Evolutionary conservation across 768 basidiomycete species (phyloP).

Genomic region (Amanita inopinata): DNA sequence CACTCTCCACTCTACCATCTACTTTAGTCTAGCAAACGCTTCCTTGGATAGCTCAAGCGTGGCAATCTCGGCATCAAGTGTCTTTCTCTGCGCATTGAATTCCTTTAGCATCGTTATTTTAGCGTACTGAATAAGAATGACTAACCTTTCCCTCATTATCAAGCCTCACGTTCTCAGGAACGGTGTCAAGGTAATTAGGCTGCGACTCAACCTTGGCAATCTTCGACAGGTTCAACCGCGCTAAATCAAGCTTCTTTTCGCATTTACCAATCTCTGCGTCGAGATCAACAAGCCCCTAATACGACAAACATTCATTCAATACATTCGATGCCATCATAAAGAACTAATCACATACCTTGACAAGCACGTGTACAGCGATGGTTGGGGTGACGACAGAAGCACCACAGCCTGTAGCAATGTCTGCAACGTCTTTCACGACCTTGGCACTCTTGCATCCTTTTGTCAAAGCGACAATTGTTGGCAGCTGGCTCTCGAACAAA

Average conservation of each 20-base stretch:
- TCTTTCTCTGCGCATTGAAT: constrained; percentile 46
- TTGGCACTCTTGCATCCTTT: constrained; percentile 79
- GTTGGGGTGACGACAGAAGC: constrained; percentile 70
- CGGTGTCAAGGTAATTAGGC: constrained; percentile 68
- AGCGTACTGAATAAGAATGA: constrained; percentile 9
- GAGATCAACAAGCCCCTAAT: constrained; percentile 82
- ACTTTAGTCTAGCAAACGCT: constrained; percentile 12
- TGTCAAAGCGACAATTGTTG: constrained; percentile 72
- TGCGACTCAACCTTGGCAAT: constrained; percentile 62
- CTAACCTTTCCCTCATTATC: constrained; percentile 79
- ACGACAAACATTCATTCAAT: not conserved
- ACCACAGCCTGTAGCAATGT: constrained; percentile 87
- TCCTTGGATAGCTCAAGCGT: constrained; percentile 10
- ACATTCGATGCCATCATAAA: not conserved
- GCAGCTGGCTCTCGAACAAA: constrained; percentile 61
- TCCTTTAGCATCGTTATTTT: not conserved
- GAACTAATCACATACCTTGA: constrained; percentile 50
- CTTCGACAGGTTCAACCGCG: constrained; percentile 63
- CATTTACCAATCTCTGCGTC: constrained; percentile 83
- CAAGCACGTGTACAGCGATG: constrained; percentile 72
- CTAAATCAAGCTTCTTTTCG: constrained; percentile 80
- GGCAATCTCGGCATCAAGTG: constrained; percentile 59
- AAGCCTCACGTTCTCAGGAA: constrained; percentile 67
- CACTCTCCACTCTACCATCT: not conserved
- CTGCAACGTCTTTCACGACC: constrained; percentile 50